These are phyloP conservation scores for Pichia phayaonensis DNA, from an alignment of 805 yeast species.

Conservation along the genomic window DNA sequence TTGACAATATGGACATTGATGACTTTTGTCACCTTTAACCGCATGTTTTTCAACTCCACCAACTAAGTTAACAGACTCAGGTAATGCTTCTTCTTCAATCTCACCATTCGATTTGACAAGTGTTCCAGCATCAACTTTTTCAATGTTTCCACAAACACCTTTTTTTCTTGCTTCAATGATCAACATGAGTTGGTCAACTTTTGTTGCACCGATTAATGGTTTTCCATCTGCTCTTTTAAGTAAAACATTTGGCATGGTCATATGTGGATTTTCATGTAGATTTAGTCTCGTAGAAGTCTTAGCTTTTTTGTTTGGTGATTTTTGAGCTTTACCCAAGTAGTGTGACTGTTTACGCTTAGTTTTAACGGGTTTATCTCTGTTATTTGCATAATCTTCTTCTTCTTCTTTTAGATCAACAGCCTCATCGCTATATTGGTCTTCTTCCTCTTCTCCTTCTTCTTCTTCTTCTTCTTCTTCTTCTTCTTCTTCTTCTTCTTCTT, in stretches of 20 bases:
- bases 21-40: constrained; percentile 40
- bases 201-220: constrained; percentile 76
- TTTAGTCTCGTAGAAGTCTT: background rate
- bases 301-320: background rate
- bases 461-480: background rate
- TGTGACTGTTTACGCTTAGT: background rate
- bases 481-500: background rate
- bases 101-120: constrained; percentile 39
- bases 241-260: constrained; percentile 14
- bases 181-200: constrained; percentile 85
- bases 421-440: too few relatives aligned
- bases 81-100: constrained; percentile 17
- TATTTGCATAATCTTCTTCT: background rate
- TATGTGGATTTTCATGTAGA: background rate
- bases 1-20: constrained; percentile 69
- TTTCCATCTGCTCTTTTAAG: constrained; percentile 52
- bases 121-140: constrained; percentile 63
- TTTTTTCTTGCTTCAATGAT: constrained; percentile 84
- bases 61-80: constrained; percentile 57
- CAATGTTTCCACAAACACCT: constrained; percentile 57
- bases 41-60: constrained; percentile 74
- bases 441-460: background rate
- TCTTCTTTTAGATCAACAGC: too few relatives aligned
- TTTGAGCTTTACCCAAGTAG: too few relatives aligned
- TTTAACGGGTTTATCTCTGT: background rate